Base-by-base conservation (phyloP, 345 rosid genomes). In the Populus deltoides region DNA sequence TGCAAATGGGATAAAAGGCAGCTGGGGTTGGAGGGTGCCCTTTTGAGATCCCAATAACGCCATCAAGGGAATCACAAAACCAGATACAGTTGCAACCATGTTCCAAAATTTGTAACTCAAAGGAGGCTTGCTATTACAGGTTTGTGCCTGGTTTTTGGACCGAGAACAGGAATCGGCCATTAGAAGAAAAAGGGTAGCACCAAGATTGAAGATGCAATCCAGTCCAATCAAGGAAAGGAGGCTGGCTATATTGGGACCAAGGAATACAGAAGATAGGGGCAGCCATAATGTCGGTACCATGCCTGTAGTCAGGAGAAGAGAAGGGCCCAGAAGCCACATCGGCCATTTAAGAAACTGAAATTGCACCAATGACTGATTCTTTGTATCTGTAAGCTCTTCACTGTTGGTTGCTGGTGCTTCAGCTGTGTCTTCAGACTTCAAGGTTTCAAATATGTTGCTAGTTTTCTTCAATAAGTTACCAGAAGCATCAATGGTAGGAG, bases 241-340 rank as follows among this genome's bases (percentile, higher is more conserved):
- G 81, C 99, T 93, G 62, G 97, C 97, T 0, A 90, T 85, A 57
- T 88, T 93, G n/a, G 99, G 92, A 68, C 98, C 98, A 17, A 93
- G 85, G 80, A 90, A 95, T 67, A 92, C 85, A 1, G 99, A 90
- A 66, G 99, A 93, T 35, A 93, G 57, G 0, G 99, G 99, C 36
- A 95, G 89, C 99, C 98, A 95, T 71, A 95, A 31, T 24, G 96
- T 93, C 0, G 99, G 98, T 17, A 89, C 92, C 95, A 93, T 92
- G 77, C 99, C 98, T 0, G 93, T 93, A 53, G 86, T 51, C 20
- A 95, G 97, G 57, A 95, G 94, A 83, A 95, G 85, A 66, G 87
- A 83, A 67, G 99, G 99, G 33, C 98, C 99, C 43, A 95, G 79
- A 68, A 93, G 82, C 99, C 99, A 93, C 85, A 92, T 68, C 25